Percentiles rank a stretch among this genome's conserved stretches.
Conservation (phyloP, 164 flowering plant species). For the Berberis vulgaris region DNA sequence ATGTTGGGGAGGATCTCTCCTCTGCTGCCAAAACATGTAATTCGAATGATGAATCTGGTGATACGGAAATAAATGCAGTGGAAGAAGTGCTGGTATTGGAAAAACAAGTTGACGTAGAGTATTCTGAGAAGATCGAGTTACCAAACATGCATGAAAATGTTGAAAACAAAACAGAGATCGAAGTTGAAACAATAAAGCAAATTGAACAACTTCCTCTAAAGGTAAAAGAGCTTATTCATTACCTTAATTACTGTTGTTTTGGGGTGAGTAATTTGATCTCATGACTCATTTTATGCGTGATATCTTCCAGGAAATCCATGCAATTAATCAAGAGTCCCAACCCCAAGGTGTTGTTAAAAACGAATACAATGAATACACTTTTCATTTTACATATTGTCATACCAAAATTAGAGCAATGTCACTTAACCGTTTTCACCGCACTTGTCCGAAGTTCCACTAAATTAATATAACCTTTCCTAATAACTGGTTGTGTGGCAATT, state of each 20-base stretch:
- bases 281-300: conserved; percentile 2
- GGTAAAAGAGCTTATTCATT: conserved; percentile 13
- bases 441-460: no score
- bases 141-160: conserved; percentile 13
- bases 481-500: conserved; percentile 23
- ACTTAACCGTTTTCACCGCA: no score
- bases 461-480: not conserved
- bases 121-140: conserved; percentile 9
- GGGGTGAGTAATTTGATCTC: not conserved
- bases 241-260: not conserved
- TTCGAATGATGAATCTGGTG: conserved; percentile 3
- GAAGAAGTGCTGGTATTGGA: conserved; percentile 10
- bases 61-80: conserved; percentile 6
- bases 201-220: conserved; percentile 14
- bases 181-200: conserved; percentile 6
- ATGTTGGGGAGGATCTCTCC: conserved; percentile 1
- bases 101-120: conserved; percentile 14
- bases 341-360: no score
- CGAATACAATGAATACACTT: no score
- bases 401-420: no score
- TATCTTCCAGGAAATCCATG: conserved; percentile 25
- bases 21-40: conserved; percentile 9
- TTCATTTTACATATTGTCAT: no score
- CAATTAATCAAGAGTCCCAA: conserved; percentile 9
- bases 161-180: conserved; percentile 10